Conservation (phyloP, 2,329 filamentous ascomycete species). For the Colletotrichum chrysophilum region DNA sequence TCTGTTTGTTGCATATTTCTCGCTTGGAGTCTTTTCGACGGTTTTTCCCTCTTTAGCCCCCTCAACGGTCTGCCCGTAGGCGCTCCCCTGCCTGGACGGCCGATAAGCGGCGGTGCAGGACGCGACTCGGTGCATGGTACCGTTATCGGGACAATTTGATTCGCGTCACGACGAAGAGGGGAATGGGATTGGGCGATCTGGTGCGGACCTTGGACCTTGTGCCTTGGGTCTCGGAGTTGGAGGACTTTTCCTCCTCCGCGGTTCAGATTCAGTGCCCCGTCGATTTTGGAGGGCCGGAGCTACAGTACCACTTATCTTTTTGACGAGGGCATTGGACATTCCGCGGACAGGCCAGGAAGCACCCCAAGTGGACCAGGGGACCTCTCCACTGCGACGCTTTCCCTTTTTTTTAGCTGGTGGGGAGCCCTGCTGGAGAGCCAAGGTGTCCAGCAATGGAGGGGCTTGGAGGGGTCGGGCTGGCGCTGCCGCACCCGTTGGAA, state of each 20-base stretch:
- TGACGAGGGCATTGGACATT: neutral
- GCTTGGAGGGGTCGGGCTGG: neutral
- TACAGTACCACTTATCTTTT: neutral
- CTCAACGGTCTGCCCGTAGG: neutral
- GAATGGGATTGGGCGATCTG: neutral
- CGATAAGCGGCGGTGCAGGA: neutral
- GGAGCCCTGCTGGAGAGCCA: neutral
- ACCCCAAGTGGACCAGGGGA: slow-evolving; percentile 1
- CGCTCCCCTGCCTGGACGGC: neutral
- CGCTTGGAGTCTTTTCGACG: neutral
- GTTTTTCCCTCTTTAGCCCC: neutral
- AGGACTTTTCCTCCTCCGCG: slow-evolving; percentile 13
- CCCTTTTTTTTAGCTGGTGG: neutral
- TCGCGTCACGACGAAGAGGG: neutral
- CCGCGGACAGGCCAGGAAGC: neutral
- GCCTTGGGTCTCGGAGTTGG: neutral
- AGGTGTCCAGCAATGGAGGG: neutral
- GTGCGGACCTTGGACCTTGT: neutral
- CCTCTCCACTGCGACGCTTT: slow-evolving; percentile 1
- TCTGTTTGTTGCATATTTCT: neutral
- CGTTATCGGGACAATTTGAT: slow-evolving; percentile 5
- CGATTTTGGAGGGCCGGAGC: neutral
- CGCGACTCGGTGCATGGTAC: neutral
- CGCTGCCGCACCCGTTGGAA: neutral
- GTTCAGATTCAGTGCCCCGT: neutral